These are phyloP conservation scores for Chaetoceros muelleri DNA, from an alignment of 108 stramenopile genomes.

Conservation along the genomic window DNA sequence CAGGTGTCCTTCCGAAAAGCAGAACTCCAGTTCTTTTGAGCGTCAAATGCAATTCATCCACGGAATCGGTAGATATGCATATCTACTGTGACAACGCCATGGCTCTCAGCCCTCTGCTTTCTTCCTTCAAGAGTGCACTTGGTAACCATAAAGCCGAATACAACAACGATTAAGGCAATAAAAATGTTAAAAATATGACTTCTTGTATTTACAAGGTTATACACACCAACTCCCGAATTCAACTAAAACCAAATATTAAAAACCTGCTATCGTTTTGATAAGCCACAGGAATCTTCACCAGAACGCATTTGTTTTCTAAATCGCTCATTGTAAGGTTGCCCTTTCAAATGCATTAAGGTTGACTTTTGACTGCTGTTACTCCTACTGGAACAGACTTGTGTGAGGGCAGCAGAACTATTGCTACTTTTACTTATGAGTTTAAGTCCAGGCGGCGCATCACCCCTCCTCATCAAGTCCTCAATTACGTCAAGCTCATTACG, in stretches of 20 bases:
- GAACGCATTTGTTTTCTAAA: too few relatives aligned
- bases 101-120: slow-evolving; percentile 27
- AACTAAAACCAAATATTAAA: too few relatives aligned
- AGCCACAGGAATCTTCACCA: too few relatives aligned
- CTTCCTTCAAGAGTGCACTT: background rate
- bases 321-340: too few relatives aligned
- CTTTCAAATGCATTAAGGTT: too few relatives aligned
- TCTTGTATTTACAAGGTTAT: too few relatives aligned
- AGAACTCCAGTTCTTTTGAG: slow-evolving; percentile 37
- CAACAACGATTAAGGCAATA: too few relatives aligned
- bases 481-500: background rate
- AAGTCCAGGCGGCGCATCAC: background rate
- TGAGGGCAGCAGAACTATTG: background rate
- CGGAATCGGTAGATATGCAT: slow-evolving; percentile 33
- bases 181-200: too few relatives aligned
- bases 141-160: too few relatives aligned
- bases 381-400: background rate
- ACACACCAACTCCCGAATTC: too few relatives aligned
- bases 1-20: slow-evolving; percentile 46
- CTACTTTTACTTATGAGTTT: background rate
- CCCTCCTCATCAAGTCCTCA: background rate
- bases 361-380: too few relatives aligned
- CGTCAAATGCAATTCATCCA: slow-evolving; percentile 30
- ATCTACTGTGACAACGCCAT: slow-evolving; percentile 72
- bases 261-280: too few relatives aligned